Evolutionary conservation across 2,329 filamentous ascomycete species (phyloP).

Genomic region (Calonectria montana): DNA sequence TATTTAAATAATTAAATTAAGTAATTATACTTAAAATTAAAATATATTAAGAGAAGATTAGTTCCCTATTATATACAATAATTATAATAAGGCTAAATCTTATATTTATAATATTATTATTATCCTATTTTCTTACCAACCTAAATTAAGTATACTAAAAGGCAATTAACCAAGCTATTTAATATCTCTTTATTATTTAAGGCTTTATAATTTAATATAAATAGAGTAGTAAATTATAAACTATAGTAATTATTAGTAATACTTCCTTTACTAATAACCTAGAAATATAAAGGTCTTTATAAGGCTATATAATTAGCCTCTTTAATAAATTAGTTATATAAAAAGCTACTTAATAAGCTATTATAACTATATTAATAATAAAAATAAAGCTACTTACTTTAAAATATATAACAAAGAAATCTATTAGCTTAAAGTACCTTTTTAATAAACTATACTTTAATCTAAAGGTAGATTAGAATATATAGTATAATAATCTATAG

Average conservation of each 20-base stretch:
- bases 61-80: neutral
- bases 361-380: neutral
- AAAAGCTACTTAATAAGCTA: neutral
- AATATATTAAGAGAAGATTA: neutral
- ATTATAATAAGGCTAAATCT: neutral
- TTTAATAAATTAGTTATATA: neutral
- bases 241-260: neutral
- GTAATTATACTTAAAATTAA: neutral
- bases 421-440: neutral
- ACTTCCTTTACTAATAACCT: neutral
- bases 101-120: neutral
- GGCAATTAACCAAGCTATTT: neutral
- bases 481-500: neutral
- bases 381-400: neutral
- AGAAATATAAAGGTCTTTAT: neutral
- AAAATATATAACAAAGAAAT: neutral
- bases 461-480: neutral
- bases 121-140: neutral
- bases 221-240: neutral
- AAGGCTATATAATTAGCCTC: neutral
- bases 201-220: neutral
- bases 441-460: neutral
- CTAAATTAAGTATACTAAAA: neutral
- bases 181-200: neutral
- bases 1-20: neutral